Percentiles rank a stretch among this genome's conserved stretches.
Conservation (phyloP, 1,139 yeast species). For the Blastobotrys persicus region DNA sequence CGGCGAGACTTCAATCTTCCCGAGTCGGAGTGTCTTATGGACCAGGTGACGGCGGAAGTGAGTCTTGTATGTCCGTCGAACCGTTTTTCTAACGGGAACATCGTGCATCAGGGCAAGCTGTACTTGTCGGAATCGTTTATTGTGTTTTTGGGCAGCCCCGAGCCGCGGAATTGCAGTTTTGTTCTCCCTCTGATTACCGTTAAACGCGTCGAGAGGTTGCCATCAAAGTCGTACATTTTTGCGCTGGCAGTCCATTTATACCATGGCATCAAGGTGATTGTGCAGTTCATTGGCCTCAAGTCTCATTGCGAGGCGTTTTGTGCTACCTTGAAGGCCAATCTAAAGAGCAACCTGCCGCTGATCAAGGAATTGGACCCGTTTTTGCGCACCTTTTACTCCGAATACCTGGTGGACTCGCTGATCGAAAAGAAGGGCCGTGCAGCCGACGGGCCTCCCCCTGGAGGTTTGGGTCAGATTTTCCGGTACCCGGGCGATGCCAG, state of each 20-base stretch:
- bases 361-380: slow-evolving; percentile 65
- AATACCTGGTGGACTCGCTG: slow-evolving; percentile 56
- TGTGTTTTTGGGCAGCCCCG: slow-evolving; percentile 69
- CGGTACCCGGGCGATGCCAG: slow-evolving; percentile 89
- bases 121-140: slow-evolving; percentile 72
- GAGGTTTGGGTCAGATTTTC: slow-evolving; percentile 79
- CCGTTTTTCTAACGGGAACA: slow-evolving; percentile 23
- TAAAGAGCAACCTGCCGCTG: slow-evolving; percentile 62
- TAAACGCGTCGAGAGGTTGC: slow-evolving; percentile 81
- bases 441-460: slow-evolving; percentile 54
- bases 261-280: slow-evolving; percentile 58
- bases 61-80: slow-evolving; percentile 40
- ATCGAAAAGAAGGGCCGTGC: slow-evolving; percentile 5
- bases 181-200: slow-evolving; percentile 73
- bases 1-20: slow-evolving; percentile 69
- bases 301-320: slow-evolving; percentile 83
- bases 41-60: slow-evolving; percentile 69
- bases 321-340: slow-evolving; percentile 55
- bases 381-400: slow-evolving; percentile 75
- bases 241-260: slow-evolving; percentile 71
- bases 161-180: slow-evolving; percentile 65
- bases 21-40: slow-evolving; percentile 60
- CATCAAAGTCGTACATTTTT: slow-evolving; percentile 73
- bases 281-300: slow-evolving; percentile 76
- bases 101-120: slow-evolving; percentile 55